A percentile compares a stretch with the other conserved stretches of the same genome.
Conservation (phyloP, 2,329 filamentous ascomycete genomes). For the Xylaria hypoxylon region DNA sequence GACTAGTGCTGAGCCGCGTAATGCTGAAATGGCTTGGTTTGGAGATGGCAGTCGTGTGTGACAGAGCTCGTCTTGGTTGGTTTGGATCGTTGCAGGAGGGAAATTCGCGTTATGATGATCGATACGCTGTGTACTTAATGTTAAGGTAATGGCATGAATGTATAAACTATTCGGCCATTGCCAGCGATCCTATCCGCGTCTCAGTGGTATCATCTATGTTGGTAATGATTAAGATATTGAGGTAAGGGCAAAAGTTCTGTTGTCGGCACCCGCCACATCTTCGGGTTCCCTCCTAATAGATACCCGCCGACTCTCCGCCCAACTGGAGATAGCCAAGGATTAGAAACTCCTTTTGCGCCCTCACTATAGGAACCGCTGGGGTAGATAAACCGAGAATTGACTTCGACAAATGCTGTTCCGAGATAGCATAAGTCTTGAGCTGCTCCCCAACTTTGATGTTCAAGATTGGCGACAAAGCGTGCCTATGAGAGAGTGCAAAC, state of each 20-base stretch:
- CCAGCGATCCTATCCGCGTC: neutral
- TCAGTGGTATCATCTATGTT: neutral
- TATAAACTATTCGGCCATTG: neutral
- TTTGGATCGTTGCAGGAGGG: constrained; percentile 14
- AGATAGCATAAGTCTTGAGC: neutral
- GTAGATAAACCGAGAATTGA: neutral
- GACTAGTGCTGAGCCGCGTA: neutral
- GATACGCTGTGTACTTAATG: neutral
- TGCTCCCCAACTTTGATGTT: too few species aligned
- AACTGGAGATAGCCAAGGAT: neutral
- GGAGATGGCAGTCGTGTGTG: neutral
- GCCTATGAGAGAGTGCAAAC: neutral
- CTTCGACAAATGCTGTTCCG: neutral
- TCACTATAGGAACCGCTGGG: neutral
- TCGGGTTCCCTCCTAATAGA: neutral
- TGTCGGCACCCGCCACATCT: constrained; percentile 1
- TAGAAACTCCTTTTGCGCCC: neutral
- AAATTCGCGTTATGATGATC: neutral
- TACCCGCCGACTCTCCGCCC: neutral
- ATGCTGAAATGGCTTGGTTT: neutral
- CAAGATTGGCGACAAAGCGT: neutral
- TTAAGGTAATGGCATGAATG: neutral
- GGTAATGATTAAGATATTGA: neutral
- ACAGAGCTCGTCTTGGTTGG: constrained; percentile 15
- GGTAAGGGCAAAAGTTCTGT: neutral